These are phyloP conservation scores for Alternaria conjuncta DNA, from an alignment of 2,329 filamentous ascomycete genomes.

Conservation along the genomic window DNA sequence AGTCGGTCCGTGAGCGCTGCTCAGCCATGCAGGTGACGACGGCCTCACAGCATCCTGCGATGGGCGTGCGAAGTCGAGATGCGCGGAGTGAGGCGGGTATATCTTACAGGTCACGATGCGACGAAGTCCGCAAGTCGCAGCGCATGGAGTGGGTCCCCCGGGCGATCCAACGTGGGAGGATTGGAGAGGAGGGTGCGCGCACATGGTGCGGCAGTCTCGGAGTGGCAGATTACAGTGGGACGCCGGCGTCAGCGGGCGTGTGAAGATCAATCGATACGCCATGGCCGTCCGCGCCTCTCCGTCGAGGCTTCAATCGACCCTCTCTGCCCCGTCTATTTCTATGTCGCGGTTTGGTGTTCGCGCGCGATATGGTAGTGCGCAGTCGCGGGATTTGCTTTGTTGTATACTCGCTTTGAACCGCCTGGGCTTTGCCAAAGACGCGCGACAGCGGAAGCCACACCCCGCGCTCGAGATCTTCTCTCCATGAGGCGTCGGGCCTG, in stretches of 20 bases:
- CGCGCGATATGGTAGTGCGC: slow-evolving; percentile 1
- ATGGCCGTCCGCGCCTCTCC: slow-evolving; percentile 3
- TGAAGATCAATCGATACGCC: slow-evolving; percentile 9
- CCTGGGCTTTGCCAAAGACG: background rate
- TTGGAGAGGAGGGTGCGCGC: background rate
- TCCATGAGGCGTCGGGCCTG: slow-evolving; percentile 7
- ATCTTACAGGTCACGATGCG: background rate
- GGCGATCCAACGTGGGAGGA: background rate
- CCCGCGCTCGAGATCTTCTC: slow-evolving; percentile 11
- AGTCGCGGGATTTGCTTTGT: background rate
- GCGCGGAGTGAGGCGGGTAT: background rate
- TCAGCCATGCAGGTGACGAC: slow-evolving; percentile 4
- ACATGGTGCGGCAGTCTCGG: slow-evolving; percentile 3
- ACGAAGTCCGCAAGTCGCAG: background rate
- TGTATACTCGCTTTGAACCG: background rate
- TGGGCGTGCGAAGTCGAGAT: background rate
- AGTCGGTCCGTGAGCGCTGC: background rate
- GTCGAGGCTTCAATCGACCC: background rate
- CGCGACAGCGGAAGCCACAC: slow-evolving; percentile 7
- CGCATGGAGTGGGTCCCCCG: background rate
- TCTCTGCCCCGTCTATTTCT: background rate
- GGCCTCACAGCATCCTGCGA: background rate
- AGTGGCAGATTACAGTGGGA: slow-evolving; percentile 6
- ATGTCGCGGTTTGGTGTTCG: background rate
- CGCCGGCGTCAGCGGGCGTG: slow-evolving; percentile 11